These are phyloP conservation scores for Chenopodium formosanum DNA, from an alignment of 148 eudicot species.

Conservation along the genomic window DNA sequence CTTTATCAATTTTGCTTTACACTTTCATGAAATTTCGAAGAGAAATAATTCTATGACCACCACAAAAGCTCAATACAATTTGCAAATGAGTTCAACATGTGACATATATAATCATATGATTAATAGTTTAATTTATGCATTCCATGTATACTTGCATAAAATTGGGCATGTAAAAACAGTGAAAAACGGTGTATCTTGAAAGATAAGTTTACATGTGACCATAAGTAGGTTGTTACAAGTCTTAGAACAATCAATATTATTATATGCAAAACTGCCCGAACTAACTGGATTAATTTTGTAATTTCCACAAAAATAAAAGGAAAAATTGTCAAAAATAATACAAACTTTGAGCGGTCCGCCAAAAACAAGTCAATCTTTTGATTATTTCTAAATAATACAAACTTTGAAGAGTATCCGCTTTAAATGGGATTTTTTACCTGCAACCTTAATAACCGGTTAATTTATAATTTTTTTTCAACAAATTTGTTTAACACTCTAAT, in stretches of 20 bases:
- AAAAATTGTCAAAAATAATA: no score
- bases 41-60: background rate
- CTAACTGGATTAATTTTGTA: background rate
- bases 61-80: background rate
- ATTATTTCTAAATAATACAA: no score
- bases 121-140: background rate
- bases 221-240: background rate
- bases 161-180: background rate
- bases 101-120: background rate
- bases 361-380: no score
- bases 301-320: no score
- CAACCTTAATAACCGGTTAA: no score
- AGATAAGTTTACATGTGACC: background rate
- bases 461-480: no score
- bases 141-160: background rate
- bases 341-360: no score
- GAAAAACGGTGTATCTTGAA: background rate
- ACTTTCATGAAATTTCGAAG: no score
- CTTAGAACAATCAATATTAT: background rate
- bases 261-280: background rate
- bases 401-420: no score
- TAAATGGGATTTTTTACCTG: no score
- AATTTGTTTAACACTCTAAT: no score
- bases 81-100: background rate
- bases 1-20: background rate